Conservation (phyloP, 176 grass and related monocot genomes). For the Musa beccarii region DNA sequence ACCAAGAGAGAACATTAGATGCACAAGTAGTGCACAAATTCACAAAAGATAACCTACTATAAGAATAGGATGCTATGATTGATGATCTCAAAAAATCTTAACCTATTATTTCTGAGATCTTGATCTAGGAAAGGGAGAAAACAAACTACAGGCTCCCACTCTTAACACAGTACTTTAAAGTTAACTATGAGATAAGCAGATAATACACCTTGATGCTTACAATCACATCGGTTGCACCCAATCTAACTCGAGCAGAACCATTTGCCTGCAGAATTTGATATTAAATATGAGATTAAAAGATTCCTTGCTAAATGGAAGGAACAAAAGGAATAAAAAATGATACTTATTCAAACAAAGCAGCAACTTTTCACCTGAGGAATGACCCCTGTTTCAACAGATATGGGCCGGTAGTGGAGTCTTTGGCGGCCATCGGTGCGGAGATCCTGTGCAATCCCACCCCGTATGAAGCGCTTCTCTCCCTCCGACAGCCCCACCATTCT, state of each 20-base stretch:
- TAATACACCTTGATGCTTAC: constrained; percentile 69
- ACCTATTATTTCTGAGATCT: neutral
- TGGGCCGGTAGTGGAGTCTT: constrained; percentile 53
- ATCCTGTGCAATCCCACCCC: constrained; percentile 53
- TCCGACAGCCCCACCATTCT: constrained; percentile 69
- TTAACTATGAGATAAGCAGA: neutral
- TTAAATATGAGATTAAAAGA: neutral
- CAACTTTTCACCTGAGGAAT: constrained; percentile 51
- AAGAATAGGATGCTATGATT: neutral
- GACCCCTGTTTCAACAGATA: constrained; percentile 65
- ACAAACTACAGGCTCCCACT: neutral
- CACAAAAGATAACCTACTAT: neutral
- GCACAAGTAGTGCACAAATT: neutral
- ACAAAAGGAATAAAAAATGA: neutral
- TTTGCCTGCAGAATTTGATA: constrained; percentile 36
- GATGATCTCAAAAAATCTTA: neutral
- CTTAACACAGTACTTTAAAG: neutral
- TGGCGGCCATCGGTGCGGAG: constrained; percentile 61
- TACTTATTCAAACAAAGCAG: neutral
- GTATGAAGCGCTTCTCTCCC: constrained; percentile 71
- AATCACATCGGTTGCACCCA: constrained; percentile 74
- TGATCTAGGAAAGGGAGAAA: neutral
- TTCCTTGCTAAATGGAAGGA: neutral
- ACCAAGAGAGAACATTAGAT: constrained; percentile 9
- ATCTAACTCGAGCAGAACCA: constrained; percentile 61